Conservation (phyloP, 352 stramenopile species). For the Pythium graminicola region DNA sequence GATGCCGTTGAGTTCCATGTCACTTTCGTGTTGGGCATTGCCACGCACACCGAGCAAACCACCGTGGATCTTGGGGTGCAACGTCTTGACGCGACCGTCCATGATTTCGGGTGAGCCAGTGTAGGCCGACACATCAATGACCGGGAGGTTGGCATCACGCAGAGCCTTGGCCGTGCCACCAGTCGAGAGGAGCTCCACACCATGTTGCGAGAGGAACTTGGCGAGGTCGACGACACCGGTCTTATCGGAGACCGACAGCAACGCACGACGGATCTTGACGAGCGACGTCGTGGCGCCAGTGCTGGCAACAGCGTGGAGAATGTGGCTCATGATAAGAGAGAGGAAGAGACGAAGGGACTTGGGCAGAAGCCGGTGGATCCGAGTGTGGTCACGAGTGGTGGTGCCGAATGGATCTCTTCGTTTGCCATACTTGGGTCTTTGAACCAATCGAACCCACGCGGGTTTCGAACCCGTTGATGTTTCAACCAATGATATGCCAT, state of each 20-base stretch:
- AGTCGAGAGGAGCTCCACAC: slow-evolving; percentile 97
- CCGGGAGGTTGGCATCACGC: slow-evolving; percentile 90
- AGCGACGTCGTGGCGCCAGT: slow-evolving; percentile 54
- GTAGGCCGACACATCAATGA: slow-evolving; percentile 97
- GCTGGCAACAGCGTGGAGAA: slow-evolving; percentile 70
- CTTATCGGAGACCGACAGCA: slow-evolving; percentile 99
- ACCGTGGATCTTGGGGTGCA: slow-evolving; percentile 99
- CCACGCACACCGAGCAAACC: slow-evolving; percentile 96
- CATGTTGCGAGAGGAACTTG: slow-evolving; percentile 87
- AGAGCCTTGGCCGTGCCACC: slow-evolving; percentile 97
- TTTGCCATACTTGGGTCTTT: background rate
- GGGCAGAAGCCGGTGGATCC: slow-evolving; percentile 3
- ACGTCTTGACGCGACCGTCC: slow-evolving; percentile 99
- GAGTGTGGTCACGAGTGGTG: slow-evolving; percentile 6
- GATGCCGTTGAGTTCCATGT: slow-evolving; percentile 96
- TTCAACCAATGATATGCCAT: slow-evolving; percentile 4
- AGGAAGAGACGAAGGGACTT: background rate
- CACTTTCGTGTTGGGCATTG: slow-evolving; percentile 94
- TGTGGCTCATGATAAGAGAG: slow-evolving; percentile 55
- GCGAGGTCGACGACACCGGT: slow-evolving; percentile 96
- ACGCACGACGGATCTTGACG: slow-evolving; percentile 92
- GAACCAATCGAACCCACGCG: background rate
- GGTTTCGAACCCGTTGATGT: slow-evolving; percentile 3
- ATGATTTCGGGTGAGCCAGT: slow-evolving; percentile 98
- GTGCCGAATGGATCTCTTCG: slow-evolving; percentile 10